Conservation (phyloP, 306 rosid species). For the Pterocarpus santalinus region DNA sequence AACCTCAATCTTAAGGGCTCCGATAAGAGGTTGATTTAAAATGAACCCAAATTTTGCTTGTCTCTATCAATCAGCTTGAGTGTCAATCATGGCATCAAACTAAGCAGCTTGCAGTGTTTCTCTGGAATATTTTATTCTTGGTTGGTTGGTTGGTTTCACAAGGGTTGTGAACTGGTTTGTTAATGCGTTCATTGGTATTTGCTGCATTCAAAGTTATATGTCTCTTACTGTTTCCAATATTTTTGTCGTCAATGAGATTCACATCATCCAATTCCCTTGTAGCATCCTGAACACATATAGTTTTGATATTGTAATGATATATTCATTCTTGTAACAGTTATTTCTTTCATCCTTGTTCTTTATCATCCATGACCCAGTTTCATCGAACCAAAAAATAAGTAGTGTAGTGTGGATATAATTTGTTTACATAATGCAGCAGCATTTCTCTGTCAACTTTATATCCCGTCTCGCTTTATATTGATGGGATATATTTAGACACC, state of each 20-base stretch:
- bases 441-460: not conserved
- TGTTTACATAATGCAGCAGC: not conserved
- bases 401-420: not conserved
- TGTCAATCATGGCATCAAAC: conserved; percentile 45
- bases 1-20: conserved; percentile 79
- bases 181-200: conserved; percentile 54
- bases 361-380: too few relatives aligned
- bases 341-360: conserved; percentile 29
- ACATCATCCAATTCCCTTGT: conserved; percentile 43
- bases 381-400: too few relatives aligned
- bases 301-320: conserved; percentile 53
- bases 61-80: conserved; percentile 39
- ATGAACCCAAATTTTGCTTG: conserved; percentile 40
- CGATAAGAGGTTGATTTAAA: conserved; percentile 64
- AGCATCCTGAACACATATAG: conserved; percentile 46
- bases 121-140: conserved; percentile 44
- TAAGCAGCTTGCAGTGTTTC: conserved; percentile 55
- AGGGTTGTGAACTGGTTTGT: conserved; percentile 52
- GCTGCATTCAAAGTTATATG: conserved; percentile 50
- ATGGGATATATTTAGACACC: not conserved
- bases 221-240: conserved; percentile 49
- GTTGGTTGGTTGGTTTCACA: conserved; percentile 47
- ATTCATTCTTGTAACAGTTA: conserved; percentile 48
- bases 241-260: conserved; percentile 47
- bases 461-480: not conserved